A percentile compares a stretch with the other conserved stretches of the same genome.
phyloP scores from a whole-genome alignment of 2,329 filamentous ascomycete species.

The Trichoderma atroviride region DNA sequence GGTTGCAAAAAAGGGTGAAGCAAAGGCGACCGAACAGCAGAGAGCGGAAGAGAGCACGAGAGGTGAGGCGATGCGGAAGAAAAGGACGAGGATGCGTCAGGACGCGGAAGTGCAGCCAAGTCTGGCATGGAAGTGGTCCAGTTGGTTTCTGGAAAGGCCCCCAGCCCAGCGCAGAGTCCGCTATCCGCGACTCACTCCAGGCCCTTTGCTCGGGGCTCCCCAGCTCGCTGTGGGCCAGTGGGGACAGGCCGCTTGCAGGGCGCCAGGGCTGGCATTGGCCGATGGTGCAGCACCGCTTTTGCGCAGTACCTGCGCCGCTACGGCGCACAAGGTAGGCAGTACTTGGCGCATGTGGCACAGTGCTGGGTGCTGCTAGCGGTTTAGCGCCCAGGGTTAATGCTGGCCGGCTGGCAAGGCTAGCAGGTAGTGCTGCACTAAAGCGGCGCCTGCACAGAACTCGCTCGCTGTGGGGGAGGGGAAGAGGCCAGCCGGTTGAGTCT shows the following conservation, averaged over 20 bases:
- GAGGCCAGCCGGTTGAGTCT: not conserved
- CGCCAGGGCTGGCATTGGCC: slow-evolving; percentile 6
- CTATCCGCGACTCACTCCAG: slow-evolving; percentile 18
- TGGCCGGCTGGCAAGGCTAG: slow-evolving; percentile 13
- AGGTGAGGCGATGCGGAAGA: not conserved
- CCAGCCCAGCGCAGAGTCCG: slow-evolving; percentile 20
- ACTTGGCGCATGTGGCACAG: slow-evolving; percentile 4
- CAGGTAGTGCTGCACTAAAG: slow-evolving; percentile 19
- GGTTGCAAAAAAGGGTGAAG: slow-evolving; percentile 1
- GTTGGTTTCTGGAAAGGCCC: slow-evolving; percentile 26
- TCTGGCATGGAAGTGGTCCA: slow-evolving; percentile 5
- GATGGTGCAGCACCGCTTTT: not conserved
- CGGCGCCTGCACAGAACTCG: slow-evolving; percentile 14
- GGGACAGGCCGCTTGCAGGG: slow-evolving; percentile 23
- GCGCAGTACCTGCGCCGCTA: not conserved
- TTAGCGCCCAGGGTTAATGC: slow-evolving; percentile 19
- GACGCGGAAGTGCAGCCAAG: slow-evolving; percentile 22
- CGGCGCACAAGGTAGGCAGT: not conserved
- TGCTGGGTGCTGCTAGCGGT: not conserved
- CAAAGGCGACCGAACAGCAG: not conserved
- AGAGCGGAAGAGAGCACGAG: not conserved
- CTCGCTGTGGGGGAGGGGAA: slow-evolving; percentile 22
- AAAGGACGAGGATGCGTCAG: slow-evolving; percentile 10
- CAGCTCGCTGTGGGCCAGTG: slow-evolving; percentile 26
- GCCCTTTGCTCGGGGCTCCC: slow-evolving; percentile 15